Base-by-base conservation (phyloP, 192 early-diverging fungal genomes). In the Geranomyces michiganensis region DNA sequence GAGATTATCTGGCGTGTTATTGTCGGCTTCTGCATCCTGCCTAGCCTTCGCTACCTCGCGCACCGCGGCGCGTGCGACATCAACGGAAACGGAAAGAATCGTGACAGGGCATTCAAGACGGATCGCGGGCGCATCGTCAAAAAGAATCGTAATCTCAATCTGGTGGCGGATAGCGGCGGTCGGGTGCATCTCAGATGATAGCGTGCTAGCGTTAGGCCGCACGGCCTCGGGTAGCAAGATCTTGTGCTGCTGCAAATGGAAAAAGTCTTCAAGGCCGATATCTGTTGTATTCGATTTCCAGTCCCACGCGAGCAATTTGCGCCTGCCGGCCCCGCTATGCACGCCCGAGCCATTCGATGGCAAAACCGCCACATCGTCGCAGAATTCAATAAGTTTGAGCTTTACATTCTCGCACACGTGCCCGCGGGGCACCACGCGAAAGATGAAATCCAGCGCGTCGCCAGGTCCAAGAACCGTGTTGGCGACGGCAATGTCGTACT, bases 401-500 rank as follows among this genome's bases (percentile, higher is more conserved):
- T 68, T 68, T 22, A 70, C 59, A 47, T 70, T 70, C 19, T 70
- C 58, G 32, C 30, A 41, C 24, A 61, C 24, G 44, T 61, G 33
- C 1, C 68, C 68, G 9, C 68, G 32, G 26, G 58, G 36, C n/a
- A 70, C 68, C 41, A 70, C 36, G 15, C 68, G n/a, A 22, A 59
- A 70, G 1, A n/a, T 24, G 60, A 70, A 43, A 29, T 70, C 68
- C 26, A 70, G 60, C 8, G 32, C 13, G 43, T 70, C 68, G 6
- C 68, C 55, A 10, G 58, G 56, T 59, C 68, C 68, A 26, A 70
- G 19, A 47, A 70, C 45, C 12, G 68, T 70, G 27, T 19, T 43
- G n/a, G 55, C 31, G 1, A 70, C 56, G 12, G 56, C 17, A 8
- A 70, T n/a, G 29, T 70, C 68, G 48, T 70, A 70, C 36, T 70